Percentiles rank a stretch among this genome's conserved stretches.
These are phyloP conservation scores for Mycena rebaudengoi DNA, from an alignment of 768 basidiomycete genomes.

Conservation along the genomic window DNA sequence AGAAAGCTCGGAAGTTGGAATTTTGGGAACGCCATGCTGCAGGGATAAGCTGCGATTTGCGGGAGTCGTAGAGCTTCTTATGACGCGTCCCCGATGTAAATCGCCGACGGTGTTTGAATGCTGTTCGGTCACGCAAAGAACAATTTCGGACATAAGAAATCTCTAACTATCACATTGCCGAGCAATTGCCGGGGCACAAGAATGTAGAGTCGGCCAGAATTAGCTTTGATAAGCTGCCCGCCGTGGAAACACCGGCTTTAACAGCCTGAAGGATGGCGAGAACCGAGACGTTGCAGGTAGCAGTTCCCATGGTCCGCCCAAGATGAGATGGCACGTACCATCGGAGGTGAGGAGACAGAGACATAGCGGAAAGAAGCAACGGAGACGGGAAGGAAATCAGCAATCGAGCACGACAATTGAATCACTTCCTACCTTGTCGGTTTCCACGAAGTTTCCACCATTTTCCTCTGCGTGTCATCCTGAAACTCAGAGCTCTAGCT, in stretches of 20 bases:
- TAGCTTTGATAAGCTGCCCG: background rate
- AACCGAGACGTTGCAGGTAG: no score
- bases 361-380: no score
- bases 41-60: background rate
- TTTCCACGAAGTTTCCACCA: no score
- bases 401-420: no score
- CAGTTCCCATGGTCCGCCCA: no score
- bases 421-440: no score
- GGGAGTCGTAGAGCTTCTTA: constrained; percentile 1
- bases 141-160: background rate
- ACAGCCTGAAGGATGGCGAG: no score
- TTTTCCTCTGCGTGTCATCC: no score
- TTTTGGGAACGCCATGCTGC: constrained; percentile 4
- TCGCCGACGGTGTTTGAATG: background rate
- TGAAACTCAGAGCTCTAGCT: no score
- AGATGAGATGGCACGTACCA: no score
- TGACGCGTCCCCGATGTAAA: constrained; percentile 1
- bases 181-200: background rate
- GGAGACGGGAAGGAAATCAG: no score
- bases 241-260: background rate
- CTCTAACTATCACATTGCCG: background rate
- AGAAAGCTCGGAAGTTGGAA: constrained; percentile 7
- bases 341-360: no score
- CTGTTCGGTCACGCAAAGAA: background rate
- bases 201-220: background rate